A percentile compares a stretch with the other conserved stretches of the same genome.
phyloP scores from a whole-genome alignment of 2,329 filamentous ascomycete species.

The Colletotrichum noveboracense region DNA sequence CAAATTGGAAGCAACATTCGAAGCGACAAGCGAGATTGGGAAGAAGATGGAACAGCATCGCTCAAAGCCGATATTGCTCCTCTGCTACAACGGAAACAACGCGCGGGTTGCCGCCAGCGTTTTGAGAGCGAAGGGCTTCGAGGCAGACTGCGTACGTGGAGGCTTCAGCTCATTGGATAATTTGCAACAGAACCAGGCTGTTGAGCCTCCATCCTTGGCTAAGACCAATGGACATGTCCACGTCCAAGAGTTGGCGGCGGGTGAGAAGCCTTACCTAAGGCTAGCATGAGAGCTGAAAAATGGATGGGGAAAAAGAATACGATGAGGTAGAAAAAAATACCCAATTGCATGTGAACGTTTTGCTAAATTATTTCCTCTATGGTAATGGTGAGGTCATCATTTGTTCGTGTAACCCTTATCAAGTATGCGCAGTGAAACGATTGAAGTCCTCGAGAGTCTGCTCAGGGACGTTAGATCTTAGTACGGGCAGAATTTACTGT shows the following conservation, averaged over 20 bases:
- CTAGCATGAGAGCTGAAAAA: background rate
- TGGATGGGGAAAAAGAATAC: background rate
- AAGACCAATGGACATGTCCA: background rate
- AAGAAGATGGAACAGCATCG: conserved; percentile 26
- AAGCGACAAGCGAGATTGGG: background rate
- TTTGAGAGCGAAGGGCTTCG: conserved; percentile 52
- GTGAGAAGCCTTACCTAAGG: background rate
- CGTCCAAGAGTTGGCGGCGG: background rate
- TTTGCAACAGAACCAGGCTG: background rate
- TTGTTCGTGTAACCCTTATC: background rate
- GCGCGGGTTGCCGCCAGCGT: conserved; percentile 59
- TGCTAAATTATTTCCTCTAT: background rate
- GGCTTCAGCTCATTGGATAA: conserved; percentile 35
- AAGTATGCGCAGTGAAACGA: background rate
- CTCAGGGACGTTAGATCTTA: background rate
- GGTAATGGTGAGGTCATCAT: background rate
- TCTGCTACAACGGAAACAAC: conserved; percentile 61
- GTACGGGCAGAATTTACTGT: background rate
- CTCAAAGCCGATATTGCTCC: conserved; percentile 43
- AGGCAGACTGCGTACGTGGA: conserved; percentile 50
- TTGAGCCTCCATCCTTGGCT: background rate
- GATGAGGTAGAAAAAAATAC: background rate
- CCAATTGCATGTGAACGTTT: background rate
- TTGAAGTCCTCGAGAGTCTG: background rate
- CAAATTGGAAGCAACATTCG: conserved; percentile 49